phyloP scores from a whole-genome alignment of 768 basidiomycete species.

The Rhodocollybia butyracea region DNA sequence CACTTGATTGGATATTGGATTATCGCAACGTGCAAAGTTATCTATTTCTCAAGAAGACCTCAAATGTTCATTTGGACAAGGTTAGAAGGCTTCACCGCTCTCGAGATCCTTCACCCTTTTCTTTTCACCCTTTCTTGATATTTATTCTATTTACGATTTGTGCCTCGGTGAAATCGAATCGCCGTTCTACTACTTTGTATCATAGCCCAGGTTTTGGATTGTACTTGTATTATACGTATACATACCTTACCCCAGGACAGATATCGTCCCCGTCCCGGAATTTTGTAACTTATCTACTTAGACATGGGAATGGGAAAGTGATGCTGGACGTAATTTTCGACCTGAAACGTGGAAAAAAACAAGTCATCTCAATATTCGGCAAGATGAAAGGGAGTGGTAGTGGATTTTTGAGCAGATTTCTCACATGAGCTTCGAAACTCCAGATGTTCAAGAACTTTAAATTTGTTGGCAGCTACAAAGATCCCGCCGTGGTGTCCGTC shows the following conservation, averaged over 20 bases:
- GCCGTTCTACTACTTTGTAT: not conserved
- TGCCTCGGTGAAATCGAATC: not conserved
- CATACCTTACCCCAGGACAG: too few species aligned
- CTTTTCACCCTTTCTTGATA: not conserved
- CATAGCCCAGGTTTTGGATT: not conserved
- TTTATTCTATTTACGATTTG: not conserved
- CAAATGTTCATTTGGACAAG: not conserved
- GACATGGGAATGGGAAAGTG: not conserved
- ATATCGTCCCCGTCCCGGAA: too few species aligned
- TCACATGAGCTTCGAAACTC: not conserved
- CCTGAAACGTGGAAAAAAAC: not conserved
- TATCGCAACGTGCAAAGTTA: slow-evolving; percentile 1
- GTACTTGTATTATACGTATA: not conserved
- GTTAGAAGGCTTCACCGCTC: not conserved
- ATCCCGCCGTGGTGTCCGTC: not conserved
- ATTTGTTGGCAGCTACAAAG: not conserved
- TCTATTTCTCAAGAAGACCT: not conserved
- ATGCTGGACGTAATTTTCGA: not conserved
- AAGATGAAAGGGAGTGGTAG: not conserved
- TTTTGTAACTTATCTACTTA: not conserved
- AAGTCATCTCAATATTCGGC: slow-evolving; percentile 4
- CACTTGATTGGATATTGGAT: not conserved
- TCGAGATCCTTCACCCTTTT: not conserved
- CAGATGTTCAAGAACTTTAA: slow-evolving; percentile 2
- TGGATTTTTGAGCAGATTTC: not conserved